Evolutionary conservation across 1,284 basidiomycete species (phyloP).

Genomic region (Agroathelia rolfsii): DNA sequence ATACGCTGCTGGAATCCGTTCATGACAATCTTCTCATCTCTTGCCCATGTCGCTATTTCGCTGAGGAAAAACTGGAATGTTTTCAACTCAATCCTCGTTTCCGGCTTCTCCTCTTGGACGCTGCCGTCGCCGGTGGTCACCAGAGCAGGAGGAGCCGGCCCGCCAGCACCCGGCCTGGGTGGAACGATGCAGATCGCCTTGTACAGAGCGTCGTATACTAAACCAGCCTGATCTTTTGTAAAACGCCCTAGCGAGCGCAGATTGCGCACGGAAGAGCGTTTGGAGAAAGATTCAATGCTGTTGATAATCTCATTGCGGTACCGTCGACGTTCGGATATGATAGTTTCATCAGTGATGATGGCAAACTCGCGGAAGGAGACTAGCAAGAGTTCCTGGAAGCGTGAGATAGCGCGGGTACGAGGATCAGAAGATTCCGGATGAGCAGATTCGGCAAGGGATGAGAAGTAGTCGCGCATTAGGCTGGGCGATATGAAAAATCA

Average conservation of each 20-base stretch:
- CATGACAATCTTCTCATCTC: conserved; percentile 87
- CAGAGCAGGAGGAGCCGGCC: conserved; percentile 36
- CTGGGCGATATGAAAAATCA: conserved; percentile 28
- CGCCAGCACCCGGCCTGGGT: conserved; percentile 37
- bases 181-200: conserved; percentile 77
- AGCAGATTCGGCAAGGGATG: conserved; percentile 88
- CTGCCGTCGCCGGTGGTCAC: conserved; percentile 44
- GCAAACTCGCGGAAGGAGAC: conserved; percentile 98
- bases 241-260: conserved; percentile 78
- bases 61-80: conserved; percentile 90
- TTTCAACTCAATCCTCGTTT: conserved; percentile 78
- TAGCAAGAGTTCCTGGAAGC: conserved; percentile 94
- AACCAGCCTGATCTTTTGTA: conserved; percentile 80
- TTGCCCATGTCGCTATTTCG: conserved; percentile 92
- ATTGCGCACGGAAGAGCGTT: conserved; percentile 89
- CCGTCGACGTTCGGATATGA: conserved; percentile 77
- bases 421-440: conserved; percentile 87
- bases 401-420: conserved; percentile 88
- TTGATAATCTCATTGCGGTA: conserved; percentile 89
- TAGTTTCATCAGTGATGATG: conserved; percentile 93
- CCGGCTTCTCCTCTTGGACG: conserved; percentile 76
- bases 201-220: conserved; percentile 88
- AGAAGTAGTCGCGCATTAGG: conserved; percentile 91
- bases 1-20: conserved; percentile 87
- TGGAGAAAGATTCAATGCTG: conserved; percentile 92